Conservation (phyloP, 2,329 filamentous ascomycete genomes). For the Penicillium sp. region DNA sequence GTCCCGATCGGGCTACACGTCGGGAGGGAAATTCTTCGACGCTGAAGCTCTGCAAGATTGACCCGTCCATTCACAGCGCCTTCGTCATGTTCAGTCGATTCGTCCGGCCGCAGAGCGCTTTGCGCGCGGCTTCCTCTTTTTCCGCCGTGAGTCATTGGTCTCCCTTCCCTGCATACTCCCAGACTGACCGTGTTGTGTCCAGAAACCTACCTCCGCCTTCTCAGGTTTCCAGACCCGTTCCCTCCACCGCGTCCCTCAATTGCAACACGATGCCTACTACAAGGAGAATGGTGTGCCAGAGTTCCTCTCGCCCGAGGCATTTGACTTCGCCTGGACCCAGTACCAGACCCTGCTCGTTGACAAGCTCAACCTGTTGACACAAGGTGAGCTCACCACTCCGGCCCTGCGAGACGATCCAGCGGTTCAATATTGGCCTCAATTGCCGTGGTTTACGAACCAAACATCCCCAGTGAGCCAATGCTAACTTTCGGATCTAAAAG, state of each 20-base stretch:
- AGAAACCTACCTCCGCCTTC: conserved; percentile 40
- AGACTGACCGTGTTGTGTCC: conserved; percentile 23
- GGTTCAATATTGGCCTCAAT: neutral
- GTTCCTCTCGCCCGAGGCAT: conserved; percentile 69
- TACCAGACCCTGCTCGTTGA: conserved; percentile 76
- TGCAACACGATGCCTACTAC: conserved; percentile 50
- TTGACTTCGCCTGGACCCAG: conserved; percentile 75
- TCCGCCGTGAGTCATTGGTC: conserved; percentile 32
- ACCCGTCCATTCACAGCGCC: conserved; percentile 18
- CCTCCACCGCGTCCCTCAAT: conserved; percentile 51
- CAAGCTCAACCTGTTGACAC: conserved; percentile 72
- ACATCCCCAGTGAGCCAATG: neutral
- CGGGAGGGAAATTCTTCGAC: conserved; percentile 40
- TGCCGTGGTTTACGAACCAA: neutral
- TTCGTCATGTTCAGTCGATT: conserved; percentile 46
- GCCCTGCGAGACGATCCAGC: conserved; percentile 2
- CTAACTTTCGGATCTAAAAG: conserved; percentile 43
- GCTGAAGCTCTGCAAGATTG: conserved; percentile 20
- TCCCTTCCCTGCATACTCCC: conserved; percentile 8
- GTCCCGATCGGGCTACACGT: conserved; percentile 25
- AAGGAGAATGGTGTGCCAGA: conserved; percentile 62
- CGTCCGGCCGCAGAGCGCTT: conserved; percentile 45
- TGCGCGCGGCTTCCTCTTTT: conserved; percentile 41
- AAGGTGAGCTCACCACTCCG: conserved; percentile 57
- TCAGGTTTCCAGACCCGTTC: conserved; percentile 39